These are phyloP conservation scores for Hypoxylon sp. DNA, from an alignment of 2,329 filamentous ascomycete species.

Conservation along the genomic window DNA sequence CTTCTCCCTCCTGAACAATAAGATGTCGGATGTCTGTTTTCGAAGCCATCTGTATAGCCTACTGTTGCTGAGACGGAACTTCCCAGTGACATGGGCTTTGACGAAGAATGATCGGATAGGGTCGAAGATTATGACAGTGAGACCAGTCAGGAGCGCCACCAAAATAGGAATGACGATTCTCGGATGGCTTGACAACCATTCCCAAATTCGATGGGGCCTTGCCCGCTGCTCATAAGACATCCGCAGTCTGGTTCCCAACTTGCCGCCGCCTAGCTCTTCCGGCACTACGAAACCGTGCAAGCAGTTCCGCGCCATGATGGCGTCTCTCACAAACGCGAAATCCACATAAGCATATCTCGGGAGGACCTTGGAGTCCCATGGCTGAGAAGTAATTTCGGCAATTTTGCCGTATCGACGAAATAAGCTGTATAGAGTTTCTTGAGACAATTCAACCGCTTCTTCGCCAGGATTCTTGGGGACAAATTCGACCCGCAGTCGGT, in stretches of 20 bases:
- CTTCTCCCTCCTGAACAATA: conserved; percentile 70
- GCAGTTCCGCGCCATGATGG: conserved; percentile 92
- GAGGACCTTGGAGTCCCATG: conserved; percentile 86
- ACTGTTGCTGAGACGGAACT: conserved; percentile 81
- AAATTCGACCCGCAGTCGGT: conserved; percentile 86
- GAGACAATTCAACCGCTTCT: conserved; percentile 81
- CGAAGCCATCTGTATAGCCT: conserved; percentile 85
- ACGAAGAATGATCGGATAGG: conserved; percentile 95
- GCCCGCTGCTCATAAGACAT: conserved; percentile 86
- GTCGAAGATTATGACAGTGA: conserved; percentile 92
- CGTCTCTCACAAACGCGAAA: conserved; percentile 79
- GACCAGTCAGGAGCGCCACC: conserved; percentile 83
- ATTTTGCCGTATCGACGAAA: conserved; percentile 94
- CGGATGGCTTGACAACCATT: conserved; percentile 89
- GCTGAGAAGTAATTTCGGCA: conserved; percentile 84
- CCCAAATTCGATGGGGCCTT: conserved; percentile 84
- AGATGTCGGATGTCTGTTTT: conserved; percentile 76
- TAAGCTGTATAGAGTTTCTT: conserved; percentile 87
- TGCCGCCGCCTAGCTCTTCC: conserved; percentile 80
- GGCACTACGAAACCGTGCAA: conserved; percentile 85
- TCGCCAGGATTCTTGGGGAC: conserved; percentile 79
- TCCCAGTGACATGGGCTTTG: conserved; percentile 85
- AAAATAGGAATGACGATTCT: conserved; percentile 87
- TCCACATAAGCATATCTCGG: conserved; percentile 86
- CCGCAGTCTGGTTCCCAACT: conserved; percentile 80